Evolutionary conservation across 805 yeast species (phyloP).

Genomic region (Crinitomyces ghanaensis): DNA sequence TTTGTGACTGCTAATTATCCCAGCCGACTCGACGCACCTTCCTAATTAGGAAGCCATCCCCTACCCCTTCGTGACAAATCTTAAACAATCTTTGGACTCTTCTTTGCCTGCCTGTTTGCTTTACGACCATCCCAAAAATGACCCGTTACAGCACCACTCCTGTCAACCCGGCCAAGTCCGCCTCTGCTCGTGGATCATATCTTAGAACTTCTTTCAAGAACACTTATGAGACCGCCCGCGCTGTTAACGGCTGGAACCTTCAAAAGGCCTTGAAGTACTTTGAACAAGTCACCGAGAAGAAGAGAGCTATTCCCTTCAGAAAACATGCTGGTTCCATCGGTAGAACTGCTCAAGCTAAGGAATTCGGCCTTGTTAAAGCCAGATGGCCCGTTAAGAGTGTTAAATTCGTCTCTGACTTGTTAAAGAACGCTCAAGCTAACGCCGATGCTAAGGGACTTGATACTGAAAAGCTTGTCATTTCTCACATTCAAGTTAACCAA

Average conservation of each 20-base stretch:
- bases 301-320: constrained; percentile 99
- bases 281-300: constrained; percentile 91
- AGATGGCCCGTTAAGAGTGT: constrained; percentile 99
- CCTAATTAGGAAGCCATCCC: too few relatives aligned
- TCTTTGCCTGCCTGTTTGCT: too few relatives aligned
- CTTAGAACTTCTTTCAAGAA: constrained; percentile 99
- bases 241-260: constrained; percentile 96
- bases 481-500: constrained; percentile 99
- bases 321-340: constrained; percentile 94
- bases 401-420: constrained; percentile 85
- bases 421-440: constrained; percentile 96
- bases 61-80: too few relatives aligned
- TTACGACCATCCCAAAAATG: too few relatives aligned
- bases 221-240: constrained; percentile 99
- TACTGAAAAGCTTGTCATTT: constrained; percentile 81
- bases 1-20: too few relatives aligned
- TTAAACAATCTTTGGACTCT: too few relatives aligned
- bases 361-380: constrained; percentile 99
- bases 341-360: constrained; percentile 99
- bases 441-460: constrained; percentile 99
- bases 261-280: constrained; percentile 93
- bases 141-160: constrained; percentile 99
- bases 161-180: constrained; percentile 98
- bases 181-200: constrained; percentile 99
- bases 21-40: too few relatives aligned